phyloP scores from a whole-genome alignment of 805 yeast species.

The Cyberlindnera misumaiensis region DNA sequence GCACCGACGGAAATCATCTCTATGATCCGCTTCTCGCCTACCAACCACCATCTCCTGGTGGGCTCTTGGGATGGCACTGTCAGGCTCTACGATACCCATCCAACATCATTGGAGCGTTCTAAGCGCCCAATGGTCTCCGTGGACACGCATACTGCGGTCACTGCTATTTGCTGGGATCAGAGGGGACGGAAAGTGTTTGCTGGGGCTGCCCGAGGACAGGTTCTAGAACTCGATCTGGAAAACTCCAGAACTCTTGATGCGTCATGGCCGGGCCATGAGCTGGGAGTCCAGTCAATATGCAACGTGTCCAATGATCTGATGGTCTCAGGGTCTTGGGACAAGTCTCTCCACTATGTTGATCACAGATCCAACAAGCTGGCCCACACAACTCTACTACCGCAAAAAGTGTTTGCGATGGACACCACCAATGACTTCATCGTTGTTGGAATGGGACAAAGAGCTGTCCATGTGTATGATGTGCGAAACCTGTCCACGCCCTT shows the following conservation, averaged over 20 bases:
- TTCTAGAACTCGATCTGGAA: slow-evolving; percentile 45
- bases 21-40: slow-evolving; percentile 33
- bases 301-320: slow-evolving; percentile 26
- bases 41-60: slow-evolving; percentile 33
- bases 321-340: slow-evolving; percentile 58
- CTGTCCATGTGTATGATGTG: slow-evolving; percentile 51
- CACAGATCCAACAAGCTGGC: slow-evolving; percentile 3
- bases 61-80: slow-evolving; percentile 55
- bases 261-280: slow-evolving; percentile 26
- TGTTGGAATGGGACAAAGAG: slow-evolving; percentile 47
- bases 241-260: slow-evolving; percentile 25
- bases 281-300: slow-evolving; percentile 32
- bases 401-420: slow-evolving; percentile 61
- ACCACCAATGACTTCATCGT: slow-evolving; percentile 37
- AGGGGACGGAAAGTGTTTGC: slow-evolving; percentile 29
- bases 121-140: slow-evolving; percentile 24
- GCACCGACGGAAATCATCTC: slow-evolving; percentile 37
- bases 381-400: slow-evolving; percentile 25
- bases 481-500: slow-evolving; percentile 39
- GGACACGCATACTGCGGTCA: slow-evolving; percentile 12
- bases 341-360: slow-evolving; percentile 11
- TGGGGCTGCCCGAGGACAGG: slow-evolving; percentile 50
- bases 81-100: slow-evolving; percentile 34
- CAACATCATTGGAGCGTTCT: slow-evolving; percentile 21
- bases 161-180: slow-evolving; percentile 17